These are phyloP conservation scores for Benincasa hispida DNA, from an alignment of 306 rosid species.

Conservation along the genomic window DNA sequence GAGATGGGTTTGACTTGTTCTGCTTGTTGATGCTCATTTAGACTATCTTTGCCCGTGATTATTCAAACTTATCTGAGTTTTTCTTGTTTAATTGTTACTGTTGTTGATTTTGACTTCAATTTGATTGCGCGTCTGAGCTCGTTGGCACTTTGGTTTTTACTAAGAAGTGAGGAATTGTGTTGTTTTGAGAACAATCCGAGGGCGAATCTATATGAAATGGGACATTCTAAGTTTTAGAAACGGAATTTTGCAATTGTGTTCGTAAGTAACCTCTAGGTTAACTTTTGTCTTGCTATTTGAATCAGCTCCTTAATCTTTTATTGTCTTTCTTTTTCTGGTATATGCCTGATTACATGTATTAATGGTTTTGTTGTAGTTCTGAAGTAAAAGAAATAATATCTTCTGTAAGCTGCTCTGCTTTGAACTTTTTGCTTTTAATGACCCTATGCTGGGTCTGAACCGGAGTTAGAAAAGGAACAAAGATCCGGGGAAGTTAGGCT, in stretches of 20 bases:
- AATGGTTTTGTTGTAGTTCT: background rate
- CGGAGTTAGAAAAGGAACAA: background rate
- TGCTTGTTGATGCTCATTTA: background rate
- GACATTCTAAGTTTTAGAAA: background rate
- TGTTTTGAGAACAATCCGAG: background rate
- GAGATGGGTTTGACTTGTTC: conserved; percentile 1
- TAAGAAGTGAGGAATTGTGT: background rate
- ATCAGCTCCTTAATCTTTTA: background rate
- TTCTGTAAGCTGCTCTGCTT: background rate
- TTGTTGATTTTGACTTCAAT: background rate
- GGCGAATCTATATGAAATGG: background rate
- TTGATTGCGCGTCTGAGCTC: background rate
- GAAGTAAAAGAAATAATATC: background rate
- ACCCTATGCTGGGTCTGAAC: background rate
- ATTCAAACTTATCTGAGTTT: background rate
- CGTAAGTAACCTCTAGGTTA: background rate
- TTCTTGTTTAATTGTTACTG: background rate
- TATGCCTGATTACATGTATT: background rate
- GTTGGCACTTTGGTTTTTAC: background rate
- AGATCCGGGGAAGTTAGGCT: background rate
- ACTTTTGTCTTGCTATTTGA: background rate
- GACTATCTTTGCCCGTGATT: background rate
- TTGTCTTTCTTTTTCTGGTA: background rate
- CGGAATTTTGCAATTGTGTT: background rate
- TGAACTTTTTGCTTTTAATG: background rate